Evolutionary conservation across 441 rosid genomes (phyloP).

Genomic region (Melastoma candidum): DNA sequence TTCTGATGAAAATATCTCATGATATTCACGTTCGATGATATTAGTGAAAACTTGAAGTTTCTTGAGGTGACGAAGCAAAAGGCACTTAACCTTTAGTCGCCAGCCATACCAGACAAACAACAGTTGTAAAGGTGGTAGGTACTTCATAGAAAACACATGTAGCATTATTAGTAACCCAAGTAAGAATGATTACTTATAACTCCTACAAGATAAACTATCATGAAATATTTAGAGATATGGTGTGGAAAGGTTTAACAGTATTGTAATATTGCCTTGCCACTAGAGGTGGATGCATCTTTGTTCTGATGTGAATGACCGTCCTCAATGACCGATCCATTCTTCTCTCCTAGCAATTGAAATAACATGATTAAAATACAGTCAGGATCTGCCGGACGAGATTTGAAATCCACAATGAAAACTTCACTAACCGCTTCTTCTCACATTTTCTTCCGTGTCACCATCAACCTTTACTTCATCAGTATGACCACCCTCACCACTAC

Average conservation of each 20-base stretch:
- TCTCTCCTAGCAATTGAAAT: constrained; percentile 35
- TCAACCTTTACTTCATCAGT: constrained; percentile 18
- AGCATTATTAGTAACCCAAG: no score
- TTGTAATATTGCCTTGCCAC: constrained; percentile 30
- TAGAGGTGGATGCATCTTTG: constrained; percentile 16
- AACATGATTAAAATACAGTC: constrained; percentile 10
- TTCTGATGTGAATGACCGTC: constrained; percentile 23
- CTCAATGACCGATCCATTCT: constrained; percentile 25
- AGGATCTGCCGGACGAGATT: constrained; percentile 4
- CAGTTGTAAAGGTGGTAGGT: no score
- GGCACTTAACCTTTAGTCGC: no score
- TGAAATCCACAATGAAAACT: constrained; percentile 11
- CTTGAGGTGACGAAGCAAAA: no score
- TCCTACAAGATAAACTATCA: not conserved
- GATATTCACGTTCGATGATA: no score
- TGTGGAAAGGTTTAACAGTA: no score
- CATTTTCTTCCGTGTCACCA: constrained; percentile 17
- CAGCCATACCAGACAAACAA: no score
- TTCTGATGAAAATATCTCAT: no score
- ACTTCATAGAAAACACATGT: no score
- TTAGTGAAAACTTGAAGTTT: no score
- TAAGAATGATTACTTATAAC: not conserved
- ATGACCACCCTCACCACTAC: constrained; percentile 18
- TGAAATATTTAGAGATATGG: constrained; percentile 3
- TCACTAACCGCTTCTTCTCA: constrained; percentile 36